phyloP scores from a whole-genome alignment of 2,329 filamentous ascomycete species.

The Amphichorda felina region DNA sequence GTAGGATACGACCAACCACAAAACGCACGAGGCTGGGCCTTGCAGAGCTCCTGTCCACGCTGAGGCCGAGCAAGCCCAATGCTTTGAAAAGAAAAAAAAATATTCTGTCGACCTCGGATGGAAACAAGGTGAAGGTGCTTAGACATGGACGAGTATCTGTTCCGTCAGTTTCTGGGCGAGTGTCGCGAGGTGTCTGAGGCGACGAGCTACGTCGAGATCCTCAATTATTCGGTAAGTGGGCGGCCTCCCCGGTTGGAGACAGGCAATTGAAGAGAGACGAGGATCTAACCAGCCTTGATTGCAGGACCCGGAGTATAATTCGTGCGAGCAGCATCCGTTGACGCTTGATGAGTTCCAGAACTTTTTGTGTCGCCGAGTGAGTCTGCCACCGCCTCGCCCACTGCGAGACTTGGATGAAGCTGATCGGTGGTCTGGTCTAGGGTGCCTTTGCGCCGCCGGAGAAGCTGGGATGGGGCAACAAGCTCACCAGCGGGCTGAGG shows the following conservation, averaged over 20 bases:
- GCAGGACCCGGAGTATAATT: conserved; percentile 34
- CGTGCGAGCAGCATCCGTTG: conserved; percentile 37
- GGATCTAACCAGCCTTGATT: conserved; percentile 10
- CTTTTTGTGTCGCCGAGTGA: conserved; percentile 37
- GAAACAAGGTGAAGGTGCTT: too few relatives aligned
- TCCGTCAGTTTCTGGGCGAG: conserved; percentile 31
- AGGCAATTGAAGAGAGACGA: neutral
- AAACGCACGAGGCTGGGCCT: too few relatives aligned
- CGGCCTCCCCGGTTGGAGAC: too few relatives aligned
- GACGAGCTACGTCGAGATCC: conserved; percentile 44
- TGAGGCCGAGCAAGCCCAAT: too few relatives aligned
- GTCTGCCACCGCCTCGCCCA: conserved; percentile 10
- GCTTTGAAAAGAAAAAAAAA: too few relatives aligned
- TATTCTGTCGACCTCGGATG: too few relatives aligned
- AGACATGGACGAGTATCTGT: conserved; percentile 54
- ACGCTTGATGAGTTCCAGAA: conserved; percentile 45
- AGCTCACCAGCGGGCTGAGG: conserved; percentile 37
- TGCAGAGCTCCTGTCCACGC: too few relatives aligned
- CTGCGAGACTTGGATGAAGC: neutral
- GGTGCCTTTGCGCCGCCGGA: conserved; percentile 38
- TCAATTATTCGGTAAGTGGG: conserved; percentile 43
- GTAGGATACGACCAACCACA: too few relatives aligned
- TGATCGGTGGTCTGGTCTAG: conserved; percentile 16
- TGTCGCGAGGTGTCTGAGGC: conserved; percentile 37
- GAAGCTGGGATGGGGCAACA: conserved; percentile 27